These are phyloP conservation scores for Candida koratica DNA, from an alignment of 805 yeast species.

Conservation along the genomic window DNA sequence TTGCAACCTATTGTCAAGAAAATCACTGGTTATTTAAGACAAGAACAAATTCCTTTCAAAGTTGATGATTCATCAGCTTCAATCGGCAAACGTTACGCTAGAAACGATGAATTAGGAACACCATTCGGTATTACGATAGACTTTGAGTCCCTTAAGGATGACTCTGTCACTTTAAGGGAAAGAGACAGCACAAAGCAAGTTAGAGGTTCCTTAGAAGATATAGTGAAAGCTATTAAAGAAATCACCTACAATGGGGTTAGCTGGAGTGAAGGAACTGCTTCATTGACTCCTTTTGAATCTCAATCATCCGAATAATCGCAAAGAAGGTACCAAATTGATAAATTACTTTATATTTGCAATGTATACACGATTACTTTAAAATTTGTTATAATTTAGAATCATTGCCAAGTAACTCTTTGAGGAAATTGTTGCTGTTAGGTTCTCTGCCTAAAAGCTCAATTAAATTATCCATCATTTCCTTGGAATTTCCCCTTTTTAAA, in stretches of 20 bases:
- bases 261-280: conserved; percentile 84
- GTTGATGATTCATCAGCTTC: conserved; percentile 96
- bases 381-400: conserved; percentile 6
- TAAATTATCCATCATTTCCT: conserved; percentile 64
- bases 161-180: conserved; percentile 90
- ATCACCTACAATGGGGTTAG: conserved; percentile 70
- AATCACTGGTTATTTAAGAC: conserved; percentile 68
- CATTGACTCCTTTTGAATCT: conserved; percentile 68
- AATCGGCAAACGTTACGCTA: conserved; percentile 95
- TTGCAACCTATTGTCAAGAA: conserved; percentile 70
- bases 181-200: conserved; percentile 96
- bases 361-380: not conserved
- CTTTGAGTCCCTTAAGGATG: conserved; percentile 85
- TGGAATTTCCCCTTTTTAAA: conserved; percentile 67
- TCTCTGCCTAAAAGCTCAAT: conserved; percentile 68
- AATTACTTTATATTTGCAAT: not conserved
- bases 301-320: conserved; percentile 43
- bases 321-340: too few relatives aligned
- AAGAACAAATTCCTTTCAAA: conserved; percentile 85
- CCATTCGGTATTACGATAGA: conserved; percentile 98
- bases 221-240: conserved; percentile 65
- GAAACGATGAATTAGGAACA: conserved; percentile 98
- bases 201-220: conserved; percentile 78
- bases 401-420: conserved; percentile 50
- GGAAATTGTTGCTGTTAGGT: conserved; percentile 70